A percentile compares a stretch with the other conserved stretches of the same genome.
phyloP scores from a whole-genome alignment of 768 basidiomycete genomes.

The Porpolomopsis calyptriformis region DNA sequence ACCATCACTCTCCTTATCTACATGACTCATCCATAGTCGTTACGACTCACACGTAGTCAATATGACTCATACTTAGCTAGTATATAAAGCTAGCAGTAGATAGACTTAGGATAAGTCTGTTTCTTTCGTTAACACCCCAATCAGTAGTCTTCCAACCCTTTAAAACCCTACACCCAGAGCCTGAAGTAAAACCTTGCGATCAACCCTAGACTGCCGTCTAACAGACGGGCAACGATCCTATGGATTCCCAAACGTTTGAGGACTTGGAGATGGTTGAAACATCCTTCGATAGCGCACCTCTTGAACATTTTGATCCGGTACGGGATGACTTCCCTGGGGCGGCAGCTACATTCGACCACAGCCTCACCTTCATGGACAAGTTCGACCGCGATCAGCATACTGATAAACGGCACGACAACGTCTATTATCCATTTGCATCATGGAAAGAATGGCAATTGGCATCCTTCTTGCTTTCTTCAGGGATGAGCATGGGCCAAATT shows the following conservation, averaged over 20 bases:
- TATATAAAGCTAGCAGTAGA: too few species aligned
- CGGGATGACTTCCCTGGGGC: conserved; percentile 5
- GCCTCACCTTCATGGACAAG: conserved; percentile 17
- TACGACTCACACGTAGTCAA: too few species aligned
- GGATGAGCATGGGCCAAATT: conserved; percentile 20
- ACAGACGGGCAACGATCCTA: too few species aligned
- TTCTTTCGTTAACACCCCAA: too few species aligned
- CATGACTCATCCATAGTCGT: too few species aligned
- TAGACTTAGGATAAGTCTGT: too few species aligned
- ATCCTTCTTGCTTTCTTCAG: conserved; percentile 18
- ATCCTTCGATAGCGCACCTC: not conserved
- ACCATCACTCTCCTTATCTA: too few species aligned
- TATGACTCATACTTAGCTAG: too few species aligned
- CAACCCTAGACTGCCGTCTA: too few species aligned
- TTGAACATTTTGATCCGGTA: not conserved
- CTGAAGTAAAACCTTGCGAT: too few species aligned
- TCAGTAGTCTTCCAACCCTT: too few species aligned
- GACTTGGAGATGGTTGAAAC: not conserved
- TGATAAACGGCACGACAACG: conserved; percentile 11
- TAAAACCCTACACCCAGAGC: too few species aligned
- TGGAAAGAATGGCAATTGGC: conserved; percentile 24
- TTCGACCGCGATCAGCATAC: conserved; percentile 19
- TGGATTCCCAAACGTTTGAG: not conserved
- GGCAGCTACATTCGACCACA: conserved; percentile 9
- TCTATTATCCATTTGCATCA: conserved; percentile 23